Evolutionary conservation across 352 stramenopile genomes (phyloP).

Genomic region (Poterioochromonas sp.): DNA sequence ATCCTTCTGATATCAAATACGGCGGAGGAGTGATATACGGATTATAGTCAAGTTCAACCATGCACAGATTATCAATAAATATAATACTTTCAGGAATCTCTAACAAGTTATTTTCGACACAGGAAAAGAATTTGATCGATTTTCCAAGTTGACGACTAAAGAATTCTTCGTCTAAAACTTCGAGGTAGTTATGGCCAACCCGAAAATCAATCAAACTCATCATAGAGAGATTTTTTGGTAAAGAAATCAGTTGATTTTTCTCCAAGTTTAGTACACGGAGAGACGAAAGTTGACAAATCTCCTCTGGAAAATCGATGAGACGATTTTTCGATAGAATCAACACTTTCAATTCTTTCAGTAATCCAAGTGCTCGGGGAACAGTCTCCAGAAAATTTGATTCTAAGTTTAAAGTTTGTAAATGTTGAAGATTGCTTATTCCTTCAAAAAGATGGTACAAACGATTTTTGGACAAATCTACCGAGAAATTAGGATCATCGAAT

Average conservation of each 20-base stretch:
- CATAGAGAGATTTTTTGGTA: neutral
- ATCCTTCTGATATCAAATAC: neutral
- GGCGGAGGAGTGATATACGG: conserved; percentile 7
- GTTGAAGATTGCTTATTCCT: neutral
- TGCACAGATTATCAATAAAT: neutral
- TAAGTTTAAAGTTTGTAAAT: neutral
- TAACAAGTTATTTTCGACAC: conserved; percentile 19
- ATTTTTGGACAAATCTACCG: conserved; percentile 28
- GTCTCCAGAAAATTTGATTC: conserved; percentile 11
- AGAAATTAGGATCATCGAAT: neutral
- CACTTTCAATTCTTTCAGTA: neutral
- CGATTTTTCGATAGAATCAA: conserved; percentile 8
- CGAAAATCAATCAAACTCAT: neutral
- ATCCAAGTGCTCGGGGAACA: neutral
- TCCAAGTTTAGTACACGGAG: neutral
- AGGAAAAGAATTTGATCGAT: neutral
- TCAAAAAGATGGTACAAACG: neutral
- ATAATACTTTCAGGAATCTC: neutral
- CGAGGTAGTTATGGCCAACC: neutral
- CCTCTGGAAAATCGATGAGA: neutral
- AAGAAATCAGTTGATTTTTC: neutral
- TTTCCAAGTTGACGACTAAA: neutral
- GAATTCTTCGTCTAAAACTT: neutral
- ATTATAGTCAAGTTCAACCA: conserved; percentile 7
- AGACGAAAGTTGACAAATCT: neutral